A percentile compares a stretch with the other conserved stretches of the same genome.
Evolutionary conservation across 2,329 filamentous ascomycete genomes (phyloP).

Genomic region (Claviceps monticola): DNA sequence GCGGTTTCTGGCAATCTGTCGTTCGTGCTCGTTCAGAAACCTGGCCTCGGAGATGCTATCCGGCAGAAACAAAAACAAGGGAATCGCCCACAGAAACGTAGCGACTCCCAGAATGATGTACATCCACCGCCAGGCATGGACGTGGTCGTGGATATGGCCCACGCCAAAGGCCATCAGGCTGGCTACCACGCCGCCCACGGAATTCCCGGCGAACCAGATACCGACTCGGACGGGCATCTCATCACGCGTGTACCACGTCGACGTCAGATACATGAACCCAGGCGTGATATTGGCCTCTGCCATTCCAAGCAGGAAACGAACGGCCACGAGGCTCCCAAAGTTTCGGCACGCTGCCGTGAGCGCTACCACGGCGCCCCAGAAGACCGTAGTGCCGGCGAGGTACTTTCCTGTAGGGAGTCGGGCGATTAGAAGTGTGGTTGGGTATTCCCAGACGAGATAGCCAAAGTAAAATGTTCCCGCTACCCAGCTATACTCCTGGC

Average conservation of each 20-base stretch:
- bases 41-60: slow-evolving; percentile 38
- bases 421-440: slow-evolving; percentile 32
- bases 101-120: slow-evolving; percentile 38
- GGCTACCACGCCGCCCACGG: slow-evolving; percentile 31
- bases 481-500: slow-evolving; percentile 6
- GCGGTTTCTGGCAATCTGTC: slow-evolving; percentile 30
- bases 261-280: slow-evolving; percentile 37
- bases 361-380: slow-evolving; percentile 33
- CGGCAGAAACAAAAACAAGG: slow-evolving; percentile 34
- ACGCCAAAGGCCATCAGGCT: slow-evolving; percentile 40
- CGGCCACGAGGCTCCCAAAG: slow-evolving; percentile 22
- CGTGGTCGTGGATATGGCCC: slow-evolving; percentile 33
- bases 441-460: slow-evolving; percentile 36
- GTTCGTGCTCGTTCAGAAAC: slow-evolving; percentile 43
- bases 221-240: slow-evolving; percentile 37
- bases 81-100: slow-evolving; percentile 37
- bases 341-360: slow-evolving; percentile 29
- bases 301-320: slow-evolving; percentile 39
- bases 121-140: slow-evolving; percentile 43
- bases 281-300: slow-evolving; percentile 41
- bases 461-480: slow-evolving; percentile 23
- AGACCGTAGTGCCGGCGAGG: slow-evolving; percentile 28
- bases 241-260: slow-evolving; percentile 34
- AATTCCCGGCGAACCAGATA: slow-evolving; percentile 41
- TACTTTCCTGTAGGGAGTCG: slow-evolving; percentile 33